Percentiles rank a stretch among this genome's conserved stretches.
Conservation (phyloP, 129 eudicot species). For the Ambrosia artemisiifolia region DNA sequence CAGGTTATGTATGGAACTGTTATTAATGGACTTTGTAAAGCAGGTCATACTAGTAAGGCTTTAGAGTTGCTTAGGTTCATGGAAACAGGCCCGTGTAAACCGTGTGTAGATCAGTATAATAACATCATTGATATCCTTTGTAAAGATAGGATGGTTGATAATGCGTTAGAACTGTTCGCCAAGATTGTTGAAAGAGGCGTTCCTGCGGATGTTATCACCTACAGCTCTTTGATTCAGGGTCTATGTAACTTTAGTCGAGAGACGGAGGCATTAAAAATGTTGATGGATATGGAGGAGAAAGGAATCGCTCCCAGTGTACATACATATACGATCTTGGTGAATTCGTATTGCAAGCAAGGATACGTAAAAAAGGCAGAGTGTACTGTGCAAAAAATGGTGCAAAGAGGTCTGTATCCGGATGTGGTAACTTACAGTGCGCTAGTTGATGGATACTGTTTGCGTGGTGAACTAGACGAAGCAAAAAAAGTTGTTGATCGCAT, state of each 20-base stretch:
- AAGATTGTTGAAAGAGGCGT: constrained; percentile 36
- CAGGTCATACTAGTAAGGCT: constrained; percentile 31
- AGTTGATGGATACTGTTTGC: constrained; percentile 48
- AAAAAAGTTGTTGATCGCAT: constrained; percentile 20
- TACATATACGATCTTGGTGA: constrained; percentile 26
- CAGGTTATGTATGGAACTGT: constrained; percentile 26
- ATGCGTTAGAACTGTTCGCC: constrained; percentile 29
- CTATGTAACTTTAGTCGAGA: constrained; percentile 30
- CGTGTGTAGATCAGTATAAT: constrained; percentile 14
- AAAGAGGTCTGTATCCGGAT: constrained; percentile 28
- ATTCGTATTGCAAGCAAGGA: constrained; percentile 30
- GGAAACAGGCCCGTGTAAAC: constrained; percentile 30
- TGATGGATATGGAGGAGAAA: constrained; percentile 25
- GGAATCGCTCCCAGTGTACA: constrained; percentile 15
- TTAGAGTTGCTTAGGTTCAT: constrained; percentile 31
- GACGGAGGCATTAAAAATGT: constrained; percentile 22
- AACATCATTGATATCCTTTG: constrained; percentile 29
- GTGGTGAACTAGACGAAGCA: constrained; percentile 36
- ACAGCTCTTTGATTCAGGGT: constrained; percentile 39
- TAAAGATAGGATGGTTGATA: constrained; percentile 36
- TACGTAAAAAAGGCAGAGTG: constrained; percentile 20
- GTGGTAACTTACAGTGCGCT: constrained; percentile 33
- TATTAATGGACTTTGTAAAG: constrained; percentile 39
- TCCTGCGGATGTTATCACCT: constrained; percentile 32
- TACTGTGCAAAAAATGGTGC: constrained; percentile 13